Evolutionary conservation across 2,329 filamentous ascomycete species (phyloP).

Genomic region (Cladophialophora psammophila): DNA sequence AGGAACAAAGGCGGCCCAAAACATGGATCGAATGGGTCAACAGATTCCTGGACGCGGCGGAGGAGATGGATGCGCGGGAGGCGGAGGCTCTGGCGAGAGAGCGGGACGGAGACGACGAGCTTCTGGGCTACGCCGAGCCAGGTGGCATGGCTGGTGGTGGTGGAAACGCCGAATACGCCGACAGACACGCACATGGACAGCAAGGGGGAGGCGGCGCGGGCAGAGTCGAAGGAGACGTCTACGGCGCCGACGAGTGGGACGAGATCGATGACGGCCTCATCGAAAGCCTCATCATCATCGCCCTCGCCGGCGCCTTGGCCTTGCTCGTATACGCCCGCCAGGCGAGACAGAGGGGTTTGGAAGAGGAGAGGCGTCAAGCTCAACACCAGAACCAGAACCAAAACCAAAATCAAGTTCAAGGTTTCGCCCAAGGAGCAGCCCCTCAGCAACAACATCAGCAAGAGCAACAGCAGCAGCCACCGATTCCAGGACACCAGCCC

Average conservation of each 20-base stretch:
- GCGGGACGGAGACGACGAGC: conserved; percentile 55
- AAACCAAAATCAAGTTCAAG: conserved; percentile 19
- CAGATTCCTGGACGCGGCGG: conserved; percentile 79
- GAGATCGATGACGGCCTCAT: conserved; percentile 78
- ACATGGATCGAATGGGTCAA: conserved; percentile 85
- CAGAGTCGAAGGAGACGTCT: conserved; percentile 43
- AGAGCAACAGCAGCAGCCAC: conserved; percentile 44
- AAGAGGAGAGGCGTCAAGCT: conserved; percentile 43
- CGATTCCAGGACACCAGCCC: conserved; percentile 19
- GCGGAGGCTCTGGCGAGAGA: conserved; percentile 57
- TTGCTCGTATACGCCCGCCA: conserved; percentile 83
- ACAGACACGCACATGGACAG: conserved; percentile 3
- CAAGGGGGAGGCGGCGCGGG: conserved; percentile 6
- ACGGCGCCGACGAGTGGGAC: conserved; percentile 64
- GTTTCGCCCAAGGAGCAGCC: conserved; percentile 32
- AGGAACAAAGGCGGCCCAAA: conserved; percentile 61
- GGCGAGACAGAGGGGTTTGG: conserved; percentile 67
- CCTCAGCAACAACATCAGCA: conserved; percentile 49
- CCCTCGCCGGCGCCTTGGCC: conserved; percentile 74
- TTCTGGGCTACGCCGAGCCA: conserved; percentile 56
- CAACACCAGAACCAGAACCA: conserved; percentile 33
- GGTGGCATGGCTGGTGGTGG: conserved; percentile 63
- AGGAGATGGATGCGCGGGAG: conserved; percentile 69
- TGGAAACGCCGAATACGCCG: conserved; percentile 48
- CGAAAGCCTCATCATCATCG: conserved; percentile 84